Base-by-base conservation (phyloP, 306 rosid genomes). In the Pachyrhizus erosus region DNA sequence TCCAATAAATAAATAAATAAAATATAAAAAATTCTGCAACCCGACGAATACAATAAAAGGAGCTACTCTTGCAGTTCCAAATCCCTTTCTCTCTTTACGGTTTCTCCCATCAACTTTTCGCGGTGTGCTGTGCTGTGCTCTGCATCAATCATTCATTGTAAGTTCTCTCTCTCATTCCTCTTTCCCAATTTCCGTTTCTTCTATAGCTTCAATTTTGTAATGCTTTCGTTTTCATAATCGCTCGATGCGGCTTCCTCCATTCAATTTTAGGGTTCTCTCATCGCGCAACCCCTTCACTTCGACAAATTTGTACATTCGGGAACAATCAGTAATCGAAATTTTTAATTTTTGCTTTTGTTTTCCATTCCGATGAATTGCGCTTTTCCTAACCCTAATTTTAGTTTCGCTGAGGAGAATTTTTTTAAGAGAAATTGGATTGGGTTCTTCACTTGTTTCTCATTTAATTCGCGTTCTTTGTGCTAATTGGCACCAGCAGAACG, bases 41-140 rank as follows among this genome's bases (percentile, higher is more conserved):
- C 76, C 9, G 48, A 24, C 76, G 39, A 43, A 26, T 55, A 61
- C 62, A 31, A 46, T 61, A 46, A 46, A 72, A 61, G 67, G 67
- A 34, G 51, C 54, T 8, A 23, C 65, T 54, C 33, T 46, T 64
- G 24, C 12, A 1, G 37, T 39, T 60, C 24, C 57, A 51, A 49
- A 74, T 74, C 75, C 58, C 14, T 66, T 23, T 73, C 74, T n/a
- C 13, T n/a, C 33, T 2, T n/a, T 24, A n/a, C 3, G 13, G 69
- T 11, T 70, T 52, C 45, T 37, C 20, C 15, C 11, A 75, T 69
- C 70, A 13, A 79, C 71, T 10, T 26, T 49, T 42, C 34, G 55
- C 26, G 60, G 61, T 26, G 24, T 55, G 61, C 8, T 48, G 54
- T 52, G 18, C n/a, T n/a, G n/a, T n/a, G n/a, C n/a, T n/a, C n/a